Conservation (phyloP, 345 rosid species). For the Salix purpurea region DNA sequence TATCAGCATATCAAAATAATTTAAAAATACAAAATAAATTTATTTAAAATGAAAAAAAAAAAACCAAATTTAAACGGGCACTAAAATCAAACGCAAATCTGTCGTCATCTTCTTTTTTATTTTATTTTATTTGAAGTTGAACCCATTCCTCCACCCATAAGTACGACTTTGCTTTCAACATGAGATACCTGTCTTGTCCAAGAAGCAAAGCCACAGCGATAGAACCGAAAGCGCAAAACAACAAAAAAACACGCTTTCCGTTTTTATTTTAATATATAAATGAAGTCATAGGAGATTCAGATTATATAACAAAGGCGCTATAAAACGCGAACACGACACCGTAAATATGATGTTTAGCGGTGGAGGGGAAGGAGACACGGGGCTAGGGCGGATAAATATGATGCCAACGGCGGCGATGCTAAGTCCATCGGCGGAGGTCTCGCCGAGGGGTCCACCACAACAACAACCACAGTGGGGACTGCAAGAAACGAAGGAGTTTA, state of each 20-base stretch:
- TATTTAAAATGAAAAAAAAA: too few species aligned
- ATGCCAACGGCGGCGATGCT: slow-evolving; percentile 13
- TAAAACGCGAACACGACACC: neutral
- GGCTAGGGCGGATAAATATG: slow-evolving; percentile 14
- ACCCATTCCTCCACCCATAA: too few species aligned
- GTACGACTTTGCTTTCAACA: neutral
- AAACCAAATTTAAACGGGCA: too few species aligned
- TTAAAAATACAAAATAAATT: too few species aligned
- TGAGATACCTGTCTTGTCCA: neutral
- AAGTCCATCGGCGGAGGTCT: slow-evolving; percentile 4
- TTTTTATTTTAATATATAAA: neutral
- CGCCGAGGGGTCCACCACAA: neutral
- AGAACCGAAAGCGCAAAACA: neutral
- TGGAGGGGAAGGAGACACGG: neutral
- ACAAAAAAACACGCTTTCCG: neutral
- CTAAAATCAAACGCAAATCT: too few species aligned
- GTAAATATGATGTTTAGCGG: neutral
- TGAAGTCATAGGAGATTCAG: neutral
- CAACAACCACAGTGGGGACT: slow-evolving; percentile 44
- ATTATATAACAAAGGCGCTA: neutral
- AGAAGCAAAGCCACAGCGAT: neutral
- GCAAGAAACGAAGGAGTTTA: slow-evolving; percentile 51
- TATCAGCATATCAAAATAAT: too few species aligned
- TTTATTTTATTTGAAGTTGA: too few species aligned
- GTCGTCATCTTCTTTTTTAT: too few species aligned